These are phyloP conservation scores for Penicillium sp. DNA, from an alignment of 2,329 filamentous ascomycete species.

Conservation along the genomic window DNA sequence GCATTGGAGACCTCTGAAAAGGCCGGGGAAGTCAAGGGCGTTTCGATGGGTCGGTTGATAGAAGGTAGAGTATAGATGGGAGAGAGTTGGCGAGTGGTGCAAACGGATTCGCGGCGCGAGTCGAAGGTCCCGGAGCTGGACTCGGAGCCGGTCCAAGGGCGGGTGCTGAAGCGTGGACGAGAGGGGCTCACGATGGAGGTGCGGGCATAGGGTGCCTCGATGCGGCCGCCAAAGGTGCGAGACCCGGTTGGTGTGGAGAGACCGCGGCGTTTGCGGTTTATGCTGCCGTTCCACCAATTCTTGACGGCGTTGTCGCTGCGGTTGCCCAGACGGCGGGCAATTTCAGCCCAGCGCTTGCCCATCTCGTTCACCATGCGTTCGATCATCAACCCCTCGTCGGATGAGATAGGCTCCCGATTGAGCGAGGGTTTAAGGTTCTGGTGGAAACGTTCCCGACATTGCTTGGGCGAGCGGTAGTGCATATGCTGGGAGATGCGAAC, in stretches of 20 bases:
- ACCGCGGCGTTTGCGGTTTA: constrained; percentile 68
- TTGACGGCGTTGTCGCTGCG: constrained; percentile 94
- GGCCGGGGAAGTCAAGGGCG: constrained; percentile 60
- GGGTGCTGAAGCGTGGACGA: constrained; percentile 28
- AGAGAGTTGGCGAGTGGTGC: constrained; percentile 30
- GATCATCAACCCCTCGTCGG: constrained; percentile 67
- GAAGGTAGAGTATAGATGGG: constrained; percentile 39
- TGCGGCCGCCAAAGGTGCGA: constrained; percentile 35
- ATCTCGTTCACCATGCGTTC: constrained; percentile 70
- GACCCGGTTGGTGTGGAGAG: constrained; percentile 32
- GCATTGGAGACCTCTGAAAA: constrained; percentile 59
- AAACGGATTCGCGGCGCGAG: constrained; percentile 25
- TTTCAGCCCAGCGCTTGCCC: constrained; percentile 90
- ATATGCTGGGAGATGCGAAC: constrained; percentile 75
- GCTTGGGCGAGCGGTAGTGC: constrained; percentile 77
- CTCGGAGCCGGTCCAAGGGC: constrained; percentile 22
- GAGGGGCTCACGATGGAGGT: constrained; percentile 30
- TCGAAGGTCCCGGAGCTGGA: constrained; percentile 12
- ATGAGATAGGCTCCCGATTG: constrained; percentile 68
- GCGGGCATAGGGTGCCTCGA: constrained; percentile 39
- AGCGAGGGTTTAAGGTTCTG: constrained; percentile 80
- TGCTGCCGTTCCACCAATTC: constrained; percentile 96
- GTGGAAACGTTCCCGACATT: constrained; percentile 90
- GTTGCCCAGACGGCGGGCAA: constrained; percentile 73
- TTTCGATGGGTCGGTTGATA: constrained; percentile 45